Evolutionary conservation across 331 rosid genomes (phyloP), one percentile per base, ranked within the genome.

Genomic region (Pyrus hybrid): DNA sequence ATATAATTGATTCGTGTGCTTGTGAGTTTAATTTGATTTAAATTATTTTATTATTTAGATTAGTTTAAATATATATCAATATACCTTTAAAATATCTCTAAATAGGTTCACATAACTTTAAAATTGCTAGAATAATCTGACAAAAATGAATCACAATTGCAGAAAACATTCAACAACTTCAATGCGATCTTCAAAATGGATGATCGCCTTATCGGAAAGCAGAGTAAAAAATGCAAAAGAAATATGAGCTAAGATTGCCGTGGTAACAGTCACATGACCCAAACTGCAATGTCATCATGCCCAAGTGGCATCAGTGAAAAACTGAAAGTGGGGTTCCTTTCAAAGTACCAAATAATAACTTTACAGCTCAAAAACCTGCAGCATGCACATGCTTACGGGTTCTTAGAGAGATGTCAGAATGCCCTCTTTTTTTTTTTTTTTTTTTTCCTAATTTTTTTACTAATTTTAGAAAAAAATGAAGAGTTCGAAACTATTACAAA

Each of bases 391-490:
- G 26, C 26, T 37, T 29, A 63, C 67, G 2, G 9, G 35, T 63
- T 63, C 13, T 29, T 13, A 28, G 22, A 63, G 11, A 28, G 67
- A 28, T 63, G 21, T 5, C 11, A 63, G 37, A 63, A 35, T 35
- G 41, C 3, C 3, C 3, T 26, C n/a, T n/a, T 6, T 5, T 30
- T 33, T 29, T 3, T 29, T 5, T 5, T 5, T 30, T 33, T 33
- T 7, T 33, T 33, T 33, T 33, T 33, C 1, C 5, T 1, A 33
- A 7, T 33, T 35, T 8, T 35, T 35, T 35, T 35, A 35, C 43
- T 35, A 35, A 8, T 35, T 0, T 8, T 35, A 35, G 12, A 0
- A 1, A 2, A 0, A 35, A 0, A 35, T 0, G 0, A 0, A 8
- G 1, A 8, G 1, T 35, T 35, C 12, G 1, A 35, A 35, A 35